Percentiles rank a stretch among this genome's conserved stretches.
Evolutionary conservation across 345 rosid species (phyloP).

Genomic region (Populus simonii): DNA sequence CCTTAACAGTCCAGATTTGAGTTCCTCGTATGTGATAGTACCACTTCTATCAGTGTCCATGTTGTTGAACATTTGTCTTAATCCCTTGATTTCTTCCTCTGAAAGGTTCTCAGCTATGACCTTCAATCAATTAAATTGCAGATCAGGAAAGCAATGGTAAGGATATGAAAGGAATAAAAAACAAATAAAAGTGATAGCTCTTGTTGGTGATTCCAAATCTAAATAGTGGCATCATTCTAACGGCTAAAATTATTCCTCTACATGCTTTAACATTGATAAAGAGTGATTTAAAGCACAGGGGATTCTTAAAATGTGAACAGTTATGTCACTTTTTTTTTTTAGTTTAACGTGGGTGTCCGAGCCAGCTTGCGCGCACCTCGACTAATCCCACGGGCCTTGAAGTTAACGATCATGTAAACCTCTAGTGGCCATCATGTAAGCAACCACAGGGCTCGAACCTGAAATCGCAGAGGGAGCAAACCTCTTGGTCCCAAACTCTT

Average conservation of each 20-base stretch:
- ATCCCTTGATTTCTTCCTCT: slow-evolving; percentile 33
- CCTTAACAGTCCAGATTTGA: slow-evolving; percentile 26
- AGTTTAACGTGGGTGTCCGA: too few relatives aligned
- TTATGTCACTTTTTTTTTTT: background rate
- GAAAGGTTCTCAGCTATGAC: slow-evolving; percentile 33
- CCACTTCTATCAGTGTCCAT: slow-evolving; percentile 37
- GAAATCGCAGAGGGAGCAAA: too few relatives aligned
- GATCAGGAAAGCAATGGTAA: background rate
- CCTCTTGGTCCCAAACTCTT: too few relatives aligned
- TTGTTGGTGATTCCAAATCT: background rate
- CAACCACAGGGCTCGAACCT: too few relatives aligned
- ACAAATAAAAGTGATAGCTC: background rate
- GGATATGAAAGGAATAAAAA: background rate
- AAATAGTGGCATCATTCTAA: background rate
- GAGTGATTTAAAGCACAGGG: background rate
- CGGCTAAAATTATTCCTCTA: too few relatives aligned
- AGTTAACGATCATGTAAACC: too few relatives aligned
- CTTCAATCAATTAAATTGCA: background rate
- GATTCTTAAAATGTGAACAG: background rate
- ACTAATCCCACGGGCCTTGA: too few relatives aligned
- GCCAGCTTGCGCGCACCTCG: too few relatives aligned
- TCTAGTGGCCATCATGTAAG: too few relatives aligned
- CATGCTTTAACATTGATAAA: background rate
- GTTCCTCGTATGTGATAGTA: slow-evolving; percentile 36
- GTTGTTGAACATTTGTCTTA: slow-evolving; percentile 33